Evolutionary conservation across 179 eudicot species (phyloP).

Genomic region (Spinacia oleracea): DNA sequence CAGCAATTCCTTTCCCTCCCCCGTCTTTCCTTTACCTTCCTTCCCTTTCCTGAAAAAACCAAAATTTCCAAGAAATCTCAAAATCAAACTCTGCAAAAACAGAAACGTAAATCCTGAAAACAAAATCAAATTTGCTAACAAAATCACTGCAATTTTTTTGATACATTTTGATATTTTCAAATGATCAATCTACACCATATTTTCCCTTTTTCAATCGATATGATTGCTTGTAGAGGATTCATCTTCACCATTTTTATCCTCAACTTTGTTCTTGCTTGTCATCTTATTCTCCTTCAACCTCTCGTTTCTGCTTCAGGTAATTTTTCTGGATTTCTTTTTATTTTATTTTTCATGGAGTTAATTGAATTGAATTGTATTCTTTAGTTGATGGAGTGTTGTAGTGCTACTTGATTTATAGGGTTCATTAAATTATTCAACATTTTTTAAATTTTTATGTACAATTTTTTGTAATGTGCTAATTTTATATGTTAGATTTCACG

Average conservation of each 20-base stretch:
- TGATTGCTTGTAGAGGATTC: constrained; percentile 72
- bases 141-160: neutral
- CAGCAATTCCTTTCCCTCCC: neutral
- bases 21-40: constrained; percentile 1
- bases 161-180: neutral
- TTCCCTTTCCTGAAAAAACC: neutral
- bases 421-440: neutral
- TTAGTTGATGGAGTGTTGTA: neutral
- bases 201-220: constrained; percentile 46
- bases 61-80: constrained; percentile 1
- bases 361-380: neutral
- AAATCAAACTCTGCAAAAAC: neutral
- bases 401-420: neutral
- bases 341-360: neutral
- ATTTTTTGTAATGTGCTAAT: neutral
- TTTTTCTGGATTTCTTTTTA: neutral
- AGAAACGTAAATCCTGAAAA: neutral
- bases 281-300: constrained; percentile 78
- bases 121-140: neutral
- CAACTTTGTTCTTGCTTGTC: constrained; percentile 75
- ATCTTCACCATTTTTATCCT: constrained; percentile 59
- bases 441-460: neutral
- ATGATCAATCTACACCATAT: constrained; percentile 43
- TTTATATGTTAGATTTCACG: neutral
- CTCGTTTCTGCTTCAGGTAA: constrained; percentile 82